Conservation (phyloP, 306 rosid genomes). For the Inga oerstediana region DNA sequence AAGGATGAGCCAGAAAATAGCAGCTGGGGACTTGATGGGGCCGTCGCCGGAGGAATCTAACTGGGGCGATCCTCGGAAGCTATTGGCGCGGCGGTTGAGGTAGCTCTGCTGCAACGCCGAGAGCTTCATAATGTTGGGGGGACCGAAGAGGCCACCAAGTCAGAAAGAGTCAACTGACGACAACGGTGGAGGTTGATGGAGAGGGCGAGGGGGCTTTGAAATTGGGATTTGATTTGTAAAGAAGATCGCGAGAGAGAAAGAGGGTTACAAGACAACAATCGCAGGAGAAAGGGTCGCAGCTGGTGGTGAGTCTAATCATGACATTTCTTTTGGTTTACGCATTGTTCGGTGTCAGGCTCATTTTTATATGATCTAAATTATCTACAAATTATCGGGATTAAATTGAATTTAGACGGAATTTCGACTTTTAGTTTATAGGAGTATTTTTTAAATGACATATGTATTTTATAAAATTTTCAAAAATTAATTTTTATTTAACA, state of each 20-base stretch:
- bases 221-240: constrained; percentile 26
- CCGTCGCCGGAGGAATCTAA: constrained; percentile 70
- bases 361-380: background rate
- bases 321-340: constrained; percentile 68
- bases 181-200: constrained; percentile 4
- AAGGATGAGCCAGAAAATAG: constrained; percentile 81
- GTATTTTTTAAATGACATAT: too few relatives aligned
- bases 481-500: too few relatives aligned
- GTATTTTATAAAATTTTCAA: too few relatives aligned
- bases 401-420: too few relatives aligned
- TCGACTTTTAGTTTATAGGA: background rate
- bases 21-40: constrained; percentile 71
- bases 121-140: constrained; percentile 65
- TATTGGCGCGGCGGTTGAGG: constrained; percentile 70
- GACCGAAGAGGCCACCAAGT: background rate
- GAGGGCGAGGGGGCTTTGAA: constrained; percentile 8
- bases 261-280: background rate
- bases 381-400: background rate
- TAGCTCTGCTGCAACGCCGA: constrained; percentile 90
- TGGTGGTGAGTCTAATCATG: constrained; percentile 42
- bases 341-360: constrained; percentile 6
- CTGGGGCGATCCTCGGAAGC: constrained; percentile 71
- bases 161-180: constrained; percentile 3
- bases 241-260: constrained; percentile 25
- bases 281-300: constrained; percentile 24